phyloP scores from a whole-genome alignment of 228 moss, liverwort and hornwort genomes.

The Sphagnum fallax region DNA sequence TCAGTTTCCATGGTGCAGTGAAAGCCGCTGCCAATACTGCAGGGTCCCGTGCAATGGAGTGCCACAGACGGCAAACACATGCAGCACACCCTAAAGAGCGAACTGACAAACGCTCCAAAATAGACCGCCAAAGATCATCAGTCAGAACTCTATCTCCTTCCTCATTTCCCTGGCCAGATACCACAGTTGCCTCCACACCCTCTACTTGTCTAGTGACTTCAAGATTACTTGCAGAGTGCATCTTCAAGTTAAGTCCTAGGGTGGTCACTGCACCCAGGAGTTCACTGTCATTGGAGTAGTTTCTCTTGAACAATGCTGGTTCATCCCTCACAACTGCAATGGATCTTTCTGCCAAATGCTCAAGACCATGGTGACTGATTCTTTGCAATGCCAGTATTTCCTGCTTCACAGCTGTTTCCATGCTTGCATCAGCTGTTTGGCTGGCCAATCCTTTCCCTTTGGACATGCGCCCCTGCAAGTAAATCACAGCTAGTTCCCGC shows the following conservation, averaged over 20 bases:
- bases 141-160: slow-evolving; percentile 14
- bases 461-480: slow-evolving; percentile 22
- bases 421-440: neutral
- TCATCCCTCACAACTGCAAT: neutral
- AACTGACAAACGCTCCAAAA: slow-evolving; percentile 49
- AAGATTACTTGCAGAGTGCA: neutral
- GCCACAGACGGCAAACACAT: slow-evolving; percentile 66
- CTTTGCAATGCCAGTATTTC: neutral
- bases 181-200: neutral
- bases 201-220: neutral
- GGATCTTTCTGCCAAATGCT: neutral
- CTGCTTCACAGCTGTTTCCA: slow-evolving; percentile 3
- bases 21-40: slow-evolving; percentile 47
- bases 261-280: neutral
- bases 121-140: slow-evolving; percentile 48
- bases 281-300: neutral
- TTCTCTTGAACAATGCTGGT: neutral
- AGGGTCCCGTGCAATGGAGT: slow-evolving; percentile 51
- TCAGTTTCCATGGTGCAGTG: slow-evolving; percentile 49
- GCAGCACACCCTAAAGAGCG: slow-evolving; percentile 41
- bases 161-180: neutral
- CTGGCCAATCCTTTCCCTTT: slow-evolving; percentile 3
- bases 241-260: neutral
- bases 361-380: neutral
- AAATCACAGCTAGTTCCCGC: slow-evolving; percentile 37